A percentile compares a stretch with the other conserved stretches of the same genome.
These are phyloP conservation scores for Priceomyces castillae DNA, from an alignment of 805 yeast species.

Conservation along the genomic window DNA sequence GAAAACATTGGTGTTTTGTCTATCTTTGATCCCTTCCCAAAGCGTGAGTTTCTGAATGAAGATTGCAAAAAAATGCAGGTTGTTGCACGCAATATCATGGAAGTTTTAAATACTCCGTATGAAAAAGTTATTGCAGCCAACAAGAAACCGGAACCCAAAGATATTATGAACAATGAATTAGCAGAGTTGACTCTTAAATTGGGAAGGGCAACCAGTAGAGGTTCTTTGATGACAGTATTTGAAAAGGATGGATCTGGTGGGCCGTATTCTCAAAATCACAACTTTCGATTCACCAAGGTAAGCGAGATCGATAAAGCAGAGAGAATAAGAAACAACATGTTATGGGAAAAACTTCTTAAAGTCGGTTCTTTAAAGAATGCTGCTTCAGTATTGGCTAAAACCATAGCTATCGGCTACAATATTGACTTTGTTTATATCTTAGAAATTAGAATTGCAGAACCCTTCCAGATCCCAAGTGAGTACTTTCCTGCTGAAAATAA, in stretches of 20 bases:
- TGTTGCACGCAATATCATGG: constrained; percentile 42
- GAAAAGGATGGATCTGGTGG: constrained; percentile 67
- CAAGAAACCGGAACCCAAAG: constrained; percentile 11
- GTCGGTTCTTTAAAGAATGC: constrained; percentile 46
- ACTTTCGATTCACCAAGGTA: constrained; percentile 39
- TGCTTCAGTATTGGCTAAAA: constrained; percentile 36
- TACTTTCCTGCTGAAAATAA: constrained; percentile 45
- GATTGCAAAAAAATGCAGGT: constrained; percentile 35
- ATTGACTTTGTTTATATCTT: constrained; percentile 48
- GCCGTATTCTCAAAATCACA: constrained; percentile 51
- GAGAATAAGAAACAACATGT: constrained; percentile 18
- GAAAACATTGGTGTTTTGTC: constrained; percentile 57
- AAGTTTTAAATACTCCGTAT: constrained; percentile 35
- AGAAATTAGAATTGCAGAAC: constrained; percentile 51
- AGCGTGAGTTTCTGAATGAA: constrained; percentile 32
- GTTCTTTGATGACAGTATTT: constrained; percentile 42
- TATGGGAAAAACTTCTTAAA: constrained; percentile 35
- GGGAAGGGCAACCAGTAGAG: constrained; percentile 58
- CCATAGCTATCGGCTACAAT: constrained; percentile 29
- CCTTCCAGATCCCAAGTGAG: constrained; percentile 38
- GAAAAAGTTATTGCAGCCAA: constrained; percentile 12
- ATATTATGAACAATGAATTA: constrained; percentile 20
- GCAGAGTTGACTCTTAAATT: constrained; percentile 34
- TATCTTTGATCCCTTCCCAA: constrained; percentile 50
- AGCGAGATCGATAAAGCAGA: constrained; percentile 11